phyloP scores from a whole-genome alignment of 1,139 yeast genomes.

The Wickerhamomyces sp. region DNA sequence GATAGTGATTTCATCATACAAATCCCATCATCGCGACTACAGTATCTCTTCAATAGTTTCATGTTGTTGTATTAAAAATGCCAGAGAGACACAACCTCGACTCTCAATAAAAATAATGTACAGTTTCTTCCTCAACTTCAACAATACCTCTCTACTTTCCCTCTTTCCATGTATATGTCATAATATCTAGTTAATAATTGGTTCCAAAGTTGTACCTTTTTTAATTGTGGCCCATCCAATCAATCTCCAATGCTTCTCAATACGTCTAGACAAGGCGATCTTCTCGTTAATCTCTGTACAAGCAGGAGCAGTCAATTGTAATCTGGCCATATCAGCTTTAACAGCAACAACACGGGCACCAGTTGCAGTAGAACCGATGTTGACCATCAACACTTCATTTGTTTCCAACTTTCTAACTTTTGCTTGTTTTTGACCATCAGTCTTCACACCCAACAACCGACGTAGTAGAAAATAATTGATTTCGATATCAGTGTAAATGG shows the following conservation, averaged over 20 bases:
- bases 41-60: no score
- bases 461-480: constrained; percentile 94
- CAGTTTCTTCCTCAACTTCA: no score
- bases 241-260: constrained; percentile 99
- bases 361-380: constrained; percentile 98
- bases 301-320: constrained; percentile 94
- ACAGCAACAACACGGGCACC: constrained; percentile 99
- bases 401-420: constrained; percentile 91
- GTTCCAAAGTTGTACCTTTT: constrained; percentile 87
- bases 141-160: not conserved
- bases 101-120: no score
- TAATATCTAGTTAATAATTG: constrained; percentile 27
- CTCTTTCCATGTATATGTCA: no score
- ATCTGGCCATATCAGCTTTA: constrained; percentile 98
- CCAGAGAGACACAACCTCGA: no score
- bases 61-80: no score
- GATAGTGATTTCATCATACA: no score
- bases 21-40: no score
- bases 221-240: constrained; percentile 99
- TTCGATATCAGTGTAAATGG: constrained; percentile 94
- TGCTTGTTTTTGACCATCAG: constrained; percentile 96
- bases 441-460: constrained; percentile 96
- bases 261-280: constrained; percentile 98
- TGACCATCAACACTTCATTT: constrained; percentile 97
- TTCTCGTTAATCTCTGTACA: constrained; percentile 98